Evolutionary conservation across 257 asterid genomes (phyloP), one percentile per base, ranked within the genome.

Genomic region (Petrea volubilis): DNA sequence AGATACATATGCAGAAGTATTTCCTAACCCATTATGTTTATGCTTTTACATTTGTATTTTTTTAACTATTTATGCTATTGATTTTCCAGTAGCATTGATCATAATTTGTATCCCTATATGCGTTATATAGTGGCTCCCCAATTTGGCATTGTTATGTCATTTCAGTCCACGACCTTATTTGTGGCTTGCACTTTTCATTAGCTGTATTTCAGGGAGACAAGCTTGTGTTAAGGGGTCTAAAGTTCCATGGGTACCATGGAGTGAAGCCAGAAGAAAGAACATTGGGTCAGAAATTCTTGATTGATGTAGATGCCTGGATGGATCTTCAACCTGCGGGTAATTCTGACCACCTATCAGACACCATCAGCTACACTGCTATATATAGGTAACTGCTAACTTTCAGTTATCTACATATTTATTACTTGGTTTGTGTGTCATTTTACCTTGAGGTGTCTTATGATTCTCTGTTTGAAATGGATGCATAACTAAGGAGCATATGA

Each of bases 181-280:
- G 20, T 36, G 15, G 25, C 33, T 17, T 66, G 52, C 49, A 27
- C 46, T 74, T 7, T 74, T 29, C 27, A 31, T 46, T 53, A 25
- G 64, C 67, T 56, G 29, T 74, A 65, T 57, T 68, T 6, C 73
- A 36, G 62, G 97, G 95, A 62, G 98, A 94, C 85, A 94, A 94
- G 81, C 96, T 94, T 55, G 95, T 94, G 7, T 66, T 94, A 2
- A 86, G 96, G 82, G 96, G 98, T 43, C 76, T 94, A 28, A 87
- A 80, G 82, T 94, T 94, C 85, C 97, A 91, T 31, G 98, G 97
- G 21, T 94, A 68, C 85, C 98, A 94, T 46, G 98, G 98, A 43
- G 98, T 89, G 74, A 83, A 87, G 84, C 91, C 82, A 9, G 96
- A 91, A 80, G 98, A 94, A 61, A 87, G 76, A 78, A 86, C 69